Percentiles rank a stretch among this genome's conserved stretches.
Conservation (phyloP, 2,329 filamentous ascomycete genomes). For the Gaeumannomyces tritici region DNA sequence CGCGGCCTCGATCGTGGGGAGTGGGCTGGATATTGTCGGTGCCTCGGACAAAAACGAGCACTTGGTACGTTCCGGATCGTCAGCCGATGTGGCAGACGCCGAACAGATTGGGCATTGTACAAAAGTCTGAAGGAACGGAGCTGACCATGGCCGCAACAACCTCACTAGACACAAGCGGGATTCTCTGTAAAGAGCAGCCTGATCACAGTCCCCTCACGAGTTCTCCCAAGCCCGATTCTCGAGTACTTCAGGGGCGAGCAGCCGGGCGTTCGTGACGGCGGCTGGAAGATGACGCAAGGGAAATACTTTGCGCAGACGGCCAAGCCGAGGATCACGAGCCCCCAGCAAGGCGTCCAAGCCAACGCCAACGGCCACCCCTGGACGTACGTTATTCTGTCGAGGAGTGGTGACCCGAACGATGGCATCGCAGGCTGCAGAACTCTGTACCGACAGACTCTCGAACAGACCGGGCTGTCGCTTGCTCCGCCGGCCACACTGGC, state of each 20-base stretch:
- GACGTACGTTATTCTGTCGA: no score
- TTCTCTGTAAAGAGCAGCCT: conserved; percentile 51
- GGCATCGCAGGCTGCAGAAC: neutral
- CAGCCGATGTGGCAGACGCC: neutral
- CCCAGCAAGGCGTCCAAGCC: no score
- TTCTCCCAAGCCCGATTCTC: conserved; percentile 52
- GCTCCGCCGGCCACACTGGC: neutral
- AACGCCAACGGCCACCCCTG: no score
- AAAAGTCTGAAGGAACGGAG: no score
- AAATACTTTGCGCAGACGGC: conserved; percentile 14
- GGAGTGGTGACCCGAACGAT: no score
- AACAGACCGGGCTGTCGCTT: neutral
- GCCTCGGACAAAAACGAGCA: conserved; percentile 27
- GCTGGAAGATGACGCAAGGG: conserved; percentile 59
- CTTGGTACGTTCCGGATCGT: neutral
- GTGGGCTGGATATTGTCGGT: conserved; percentile 47
- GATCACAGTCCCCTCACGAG: conserved; percentile 62
- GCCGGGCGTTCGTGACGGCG: conserved; percentile 34
- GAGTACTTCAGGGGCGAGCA: conserved; percentile 35
- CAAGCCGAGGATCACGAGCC: no score
- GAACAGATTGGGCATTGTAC: neutral
- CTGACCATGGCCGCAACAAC: neutral
- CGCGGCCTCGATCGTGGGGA: conserved; percentile 51
- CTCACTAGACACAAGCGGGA: conserved; percentile 37
- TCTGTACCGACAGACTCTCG: neutral